phyloP scores from a whole-genome alignment of 768 basidiomycete genomes.

The Auricularia auricula-judae region DNA sequence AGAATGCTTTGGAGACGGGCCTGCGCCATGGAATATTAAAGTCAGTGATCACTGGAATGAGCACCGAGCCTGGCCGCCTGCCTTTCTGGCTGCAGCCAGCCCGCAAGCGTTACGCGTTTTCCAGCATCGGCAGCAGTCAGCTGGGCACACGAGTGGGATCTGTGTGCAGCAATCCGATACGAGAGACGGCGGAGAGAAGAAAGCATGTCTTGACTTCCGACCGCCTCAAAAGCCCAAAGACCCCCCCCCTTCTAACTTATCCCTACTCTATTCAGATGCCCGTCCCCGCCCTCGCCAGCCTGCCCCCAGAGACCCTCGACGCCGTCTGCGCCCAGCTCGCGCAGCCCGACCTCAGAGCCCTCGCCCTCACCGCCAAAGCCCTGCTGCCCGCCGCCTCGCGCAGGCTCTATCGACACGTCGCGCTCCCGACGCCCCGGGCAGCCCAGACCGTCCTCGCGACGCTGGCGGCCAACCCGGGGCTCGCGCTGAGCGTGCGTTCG shows the following conservation, averaged over 20 bases:
- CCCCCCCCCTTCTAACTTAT: background rate
- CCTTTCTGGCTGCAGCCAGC: conserved; percentile 79
- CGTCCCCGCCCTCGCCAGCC: conserved; percentile 26
- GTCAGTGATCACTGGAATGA: background rate
- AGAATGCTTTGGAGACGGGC: conserved; percentile 53
- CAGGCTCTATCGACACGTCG: conserved; percentile 50
- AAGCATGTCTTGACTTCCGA: background rate
- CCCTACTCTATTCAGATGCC: background rate
- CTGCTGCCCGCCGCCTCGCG: conserved; percentile 44
- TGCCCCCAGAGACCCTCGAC: conserved; percentile 58
- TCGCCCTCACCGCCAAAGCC: conserved; percentile 32
- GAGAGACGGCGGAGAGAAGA: background rate
- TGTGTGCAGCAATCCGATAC: background rate
- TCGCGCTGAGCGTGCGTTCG: conserved; percentile 52
- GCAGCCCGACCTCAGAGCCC: conserved; percentile 32
- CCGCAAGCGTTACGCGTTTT: conserved; percentile 55
- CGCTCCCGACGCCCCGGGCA: conserved; percentile 26
- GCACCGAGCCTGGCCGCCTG: conserved; percentile 27
- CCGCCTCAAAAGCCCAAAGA: background rate
- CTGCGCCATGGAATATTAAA: conserved; percentile 24
- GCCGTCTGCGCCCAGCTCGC: conserved; percentile 30
- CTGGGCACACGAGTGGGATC: conserved; percentile 44
- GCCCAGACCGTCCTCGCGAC: conserved; percentile 37
- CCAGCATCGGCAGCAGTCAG: conserved; percentile 44
- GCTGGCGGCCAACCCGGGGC: conserved; percentile 42